Percentiles rank a stretch among this genome's conserved stretches.
Conservation (phyloP, 176 grass and related monocot genomes). For the Ampelocalamus luodianensis region DNA sequence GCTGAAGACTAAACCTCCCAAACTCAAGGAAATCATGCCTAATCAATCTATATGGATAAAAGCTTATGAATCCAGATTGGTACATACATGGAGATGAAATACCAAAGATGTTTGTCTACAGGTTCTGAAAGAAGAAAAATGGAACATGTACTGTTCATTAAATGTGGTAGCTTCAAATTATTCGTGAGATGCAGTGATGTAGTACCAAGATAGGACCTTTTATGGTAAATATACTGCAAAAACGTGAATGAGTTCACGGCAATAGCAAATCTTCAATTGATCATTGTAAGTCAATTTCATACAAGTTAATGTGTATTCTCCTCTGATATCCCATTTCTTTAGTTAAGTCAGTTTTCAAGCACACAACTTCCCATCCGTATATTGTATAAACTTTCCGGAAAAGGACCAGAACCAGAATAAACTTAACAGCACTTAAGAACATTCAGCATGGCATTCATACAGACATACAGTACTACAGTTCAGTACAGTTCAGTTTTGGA, state of each 20-base stretch:
- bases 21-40: not conserved
- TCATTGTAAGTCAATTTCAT: conserved; percentile 6
- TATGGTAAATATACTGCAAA: not conserved
- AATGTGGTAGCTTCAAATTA: not conserved
- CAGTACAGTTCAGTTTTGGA: conserved; percentile 6
- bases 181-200: not conserved
- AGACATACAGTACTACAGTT: not conserved
- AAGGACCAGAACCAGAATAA: not conserved
- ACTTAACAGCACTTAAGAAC: not conserved
- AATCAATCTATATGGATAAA: not conserved
- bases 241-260: not conserved
- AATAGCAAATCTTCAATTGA: not conserved
- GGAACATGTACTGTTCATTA: not conserved
- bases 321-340: not conserved
- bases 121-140: not conserved
- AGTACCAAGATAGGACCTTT: not conserved
- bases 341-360: not conserved
- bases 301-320: not conserved
- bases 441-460: not conserved
- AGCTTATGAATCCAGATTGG: not conserved
- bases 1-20: not conserved
- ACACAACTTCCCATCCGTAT: not conserved
- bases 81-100: not conserved
- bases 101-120: not conserved
- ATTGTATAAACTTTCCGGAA: not conserved